phyloP scores from a whole-genome alignment of 2,329 filamentous ascomycete species.

The Sclerotinia minor region DNA sequence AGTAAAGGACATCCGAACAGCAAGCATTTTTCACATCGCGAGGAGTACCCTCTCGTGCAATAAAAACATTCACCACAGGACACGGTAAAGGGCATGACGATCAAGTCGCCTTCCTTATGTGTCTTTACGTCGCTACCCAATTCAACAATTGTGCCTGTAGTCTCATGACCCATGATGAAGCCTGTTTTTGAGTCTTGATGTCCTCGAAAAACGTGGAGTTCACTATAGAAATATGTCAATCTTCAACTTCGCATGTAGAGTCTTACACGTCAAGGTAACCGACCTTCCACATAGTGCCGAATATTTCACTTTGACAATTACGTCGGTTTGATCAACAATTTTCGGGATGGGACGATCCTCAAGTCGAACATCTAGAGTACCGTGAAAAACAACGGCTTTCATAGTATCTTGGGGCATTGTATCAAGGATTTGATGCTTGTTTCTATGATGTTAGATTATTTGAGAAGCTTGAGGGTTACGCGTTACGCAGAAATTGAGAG shows the following conservation, averaged over 20 bases:
- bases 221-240: constrained; percentile 51
- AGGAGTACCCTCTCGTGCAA: constrained; percentile 74
- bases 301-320: constrained; percentile 79
- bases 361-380: constrained; percentile 48
- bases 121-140: constrained; percentile 67
- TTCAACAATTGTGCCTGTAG: constrained; percentile 72
- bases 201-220: constrained; percentile 82
- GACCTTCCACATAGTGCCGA: constrained; percentile 88
- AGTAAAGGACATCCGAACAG: constrained; percentile 70
- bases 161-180: constrained; percentile 77
- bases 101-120: constrained; percentile 70
- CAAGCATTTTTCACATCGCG: constrained; percentile 68
- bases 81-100: constrained; percentile 82
- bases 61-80: constrained; percentile 82
- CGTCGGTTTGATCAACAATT: constrained; percentile 69
- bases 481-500: not conserved
- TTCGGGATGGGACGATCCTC: constrained; percentile 78
- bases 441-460: not conserved
- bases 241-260: not conserved
- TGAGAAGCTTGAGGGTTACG: too few species aligned
- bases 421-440: not conserved
- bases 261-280: constrained; percentile 40
- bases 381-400: constrained; percentile 88
- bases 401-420: constrained; percentile 55
- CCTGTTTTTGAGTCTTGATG: constrained; percentile 67